Evolutionary conservation across 371 early-diverging fungal genomes (phyloP), one percentile per base, ranked within the genome.

Genomic region (Mortierella sp.): DNA sequence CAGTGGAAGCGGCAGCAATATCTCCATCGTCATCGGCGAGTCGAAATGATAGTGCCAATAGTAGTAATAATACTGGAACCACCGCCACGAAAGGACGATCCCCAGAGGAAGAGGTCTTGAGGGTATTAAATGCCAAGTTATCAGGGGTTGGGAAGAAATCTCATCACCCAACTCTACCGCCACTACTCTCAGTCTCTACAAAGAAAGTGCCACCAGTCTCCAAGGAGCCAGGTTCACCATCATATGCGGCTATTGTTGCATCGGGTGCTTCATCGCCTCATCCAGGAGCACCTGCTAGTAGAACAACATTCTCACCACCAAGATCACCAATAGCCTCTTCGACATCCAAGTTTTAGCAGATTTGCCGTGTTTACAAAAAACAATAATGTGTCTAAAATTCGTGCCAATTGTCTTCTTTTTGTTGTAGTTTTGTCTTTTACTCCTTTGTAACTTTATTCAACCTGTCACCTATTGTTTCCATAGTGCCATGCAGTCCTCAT

Each of bases 201-300:
- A 62, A 55, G 26, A 66, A 66, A 52, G 28, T 52, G 10, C 47
- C 49, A 43, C 52, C 64, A 12, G 37, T 28, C 35, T 45, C 54
- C 10, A 66, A 55, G 62, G 76, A 75, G 22, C 76, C 76, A 18
- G 76, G 76, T 5, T 75, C 76, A n/a, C 76, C 74, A 9, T 73
- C 74, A n/a, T 78, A 78, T 64, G 79, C 79, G n/a, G 74, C 79
- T 3, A 73, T 78, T n/a, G 79, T 78, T 10, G 79, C 79, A 1
- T 78, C 79, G 2, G 79, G 79, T n/a, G 75, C 75, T 4, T 49
- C 66, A 8, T 75, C 76, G 11, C 76, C 76, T 22, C 70, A 66
- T 37, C 76, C 76, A 6, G 62, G 67, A 20, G 45, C 55, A 18
- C 3, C 51, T 24, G 43, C 24, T 40, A 52, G 43, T 32, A 54